Evolutionary conservation across 2,329 filamentous ascomycete genomes (phyloP).

Genomic region (Calonectria pteridis): DNA sequence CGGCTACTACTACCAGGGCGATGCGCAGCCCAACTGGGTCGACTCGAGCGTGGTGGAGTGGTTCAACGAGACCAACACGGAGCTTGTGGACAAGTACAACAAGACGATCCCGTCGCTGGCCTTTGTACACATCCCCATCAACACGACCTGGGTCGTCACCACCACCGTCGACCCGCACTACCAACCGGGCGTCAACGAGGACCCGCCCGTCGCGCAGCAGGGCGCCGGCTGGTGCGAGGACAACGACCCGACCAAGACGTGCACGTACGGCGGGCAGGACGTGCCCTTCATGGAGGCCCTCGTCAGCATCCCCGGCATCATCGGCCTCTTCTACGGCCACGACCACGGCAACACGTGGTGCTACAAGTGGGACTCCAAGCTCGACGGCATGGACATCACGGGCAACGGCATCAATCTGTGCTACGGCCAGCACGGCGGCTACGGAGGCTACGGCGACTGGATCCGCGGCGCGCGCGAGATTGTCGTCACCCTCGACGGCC

Average conservation of each 20-base stretch:
- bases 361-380: constrained; percentile 59
- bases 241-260: constrained; percentile 52
- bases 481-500: constrained; percentile 56
- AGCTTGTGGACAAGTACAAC: constrained; percentile 43
- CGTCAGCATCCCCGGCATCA: constrained; percentile 64
- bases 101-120: constrained; percentile 58
- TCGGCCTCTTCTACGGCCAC: constrained; percentile 73
- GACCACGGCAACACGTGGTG: constrained; percentile 75
- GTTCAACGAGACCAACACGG: constrained; percentile 52
- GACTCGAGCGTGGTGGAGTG: constrained; percentile 58
- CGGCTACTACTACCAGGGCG: constrained; percentile 62
- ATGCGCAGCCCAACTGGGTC: constrained; percentile 57
- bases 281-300: constrained; percentile 73
- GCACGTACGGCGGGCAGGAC: constrained; percentile 64
- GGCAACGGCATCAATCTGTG: constrained; percentile 63
- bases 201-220: constrained; percentile 55
- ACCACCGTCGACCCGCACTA: constrained; percentile 54
- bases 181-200: constrained; percentile 61
- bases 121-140: constrained; percentile 63
- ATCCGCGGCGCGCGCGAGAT: constrained; percentile 71
- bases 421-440: constrained; percentile 76
- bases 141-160: constrained; percentile 52
- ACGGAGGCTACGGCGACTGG: constrained; percentile 77
- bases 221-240: constrained; percentile 60
- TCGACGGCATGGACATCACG: constrained; percentile 48